phyloP scores from a whole-genome alignment of 768 basidiomycete species.

The Mycena vulgaris region DNA sequence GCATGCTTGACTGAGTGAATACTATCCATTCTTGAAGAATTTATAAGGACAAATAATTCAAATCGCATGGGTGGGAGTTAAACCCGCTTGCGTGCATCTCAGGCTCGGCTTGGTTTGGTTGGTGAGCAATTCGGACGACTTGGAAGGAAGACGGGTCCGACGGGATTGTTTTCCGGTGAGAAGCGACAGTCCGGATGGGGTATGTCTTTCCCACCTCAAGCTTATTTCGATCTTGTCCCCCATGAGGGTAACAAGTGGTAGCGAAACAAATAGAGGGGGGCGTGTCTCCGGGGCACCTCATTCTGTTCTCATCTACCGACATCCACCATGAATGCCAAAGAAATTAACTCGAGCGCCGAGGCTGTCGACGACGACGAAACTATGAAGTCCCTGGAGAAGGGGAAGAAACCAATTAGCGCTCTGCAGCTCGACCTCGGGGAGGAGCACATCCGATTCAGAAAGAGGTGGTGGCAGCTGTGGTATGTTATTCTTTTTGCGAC shows the following conservation, averaged over 20 bases:
- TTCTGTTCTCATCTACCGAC: not conserved
- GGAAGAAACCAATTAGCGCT: slow-evolving; percentile 33
- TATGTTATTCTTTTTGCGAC: slow-evolving; percentile 36
- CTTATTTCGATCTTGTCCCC: slow-evolving; percentile 3
- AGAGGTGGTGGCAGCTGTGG: slow-evolving; percentile 72
- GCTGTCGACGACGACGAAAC: slow-evolving; percentile 26
- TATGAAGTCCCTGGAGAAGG: slow-evolving; percentile 27
- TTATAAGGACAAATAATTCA: slow-evolving; percentile 23
- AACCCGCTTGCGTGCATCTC: not conserved
- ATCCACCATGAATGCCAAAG: slow-evolving; percentile 17
- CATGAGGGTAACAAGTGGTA: not conserved
- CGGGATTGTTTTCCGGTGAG: not conserved
- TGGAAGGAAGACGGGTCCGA: no score
- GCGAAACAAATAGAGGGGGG: not conserved
- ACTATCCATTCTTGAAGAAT: not conserved
- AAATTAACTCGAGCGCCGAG: not conserved
- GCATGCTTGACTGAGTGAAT: slow-evolving; percentile 40
- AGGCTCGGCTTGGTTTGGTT: slow-evolving; percentile 23
- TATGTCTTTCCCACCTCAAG: slow-evolving; percentile 4
- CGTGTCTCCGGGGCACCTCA: not conserved
- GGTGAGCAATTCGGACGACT: not conserved
- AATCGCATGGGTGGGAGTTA: slow-evolving; percentile 29
- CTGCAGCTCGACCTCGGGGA: slow-evolving; percentile 60
- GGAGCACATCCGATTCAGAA: slow-evolving; percentile 57
- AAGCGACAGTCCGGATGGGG: not conserved